Conservation (phyloP, 306 rosid species). For the Cucurbita ficifolia region DNA sequence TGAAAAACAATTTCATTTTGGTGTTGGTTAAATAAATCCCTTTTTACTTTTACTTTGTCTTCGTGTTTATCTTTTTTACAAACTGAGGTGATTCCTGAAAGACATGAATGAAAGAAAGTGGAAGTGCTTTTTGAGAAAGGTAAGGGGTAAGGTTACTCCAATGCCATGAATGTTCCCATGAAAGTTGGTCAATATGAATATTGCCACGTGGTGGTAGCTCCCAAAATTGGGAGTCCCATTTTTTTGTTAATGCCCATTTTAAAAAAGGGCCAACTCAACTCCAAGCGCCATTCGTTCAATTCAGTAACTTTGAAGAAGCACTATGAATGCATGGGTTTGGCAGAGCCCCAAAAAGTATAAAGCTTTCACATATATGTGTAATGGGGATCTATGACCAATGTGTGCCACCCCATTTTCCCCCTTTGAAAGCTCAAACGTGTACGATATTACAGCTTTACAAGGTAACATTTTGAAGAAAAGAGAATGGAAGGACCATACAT, state of each 20-base stretch:
- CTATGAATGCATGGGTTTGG: not conserved
- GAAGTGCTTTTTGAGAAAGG: not conserved
- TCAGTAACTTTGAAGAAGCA: not conserved
- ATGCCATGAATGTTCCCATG: not conserved
- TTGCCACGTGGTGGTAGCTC: not conserved
- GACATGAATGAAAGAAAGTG: not conserved
- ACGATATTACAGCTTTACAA: not conserved
- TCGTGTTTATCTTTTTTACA: not conserved
- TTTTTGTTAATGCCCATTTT: not conserved
- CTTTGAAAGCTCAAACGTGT: not conserved
- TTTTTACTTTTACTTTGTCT: not conserved
- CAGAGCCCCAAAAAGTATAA: not conserved
- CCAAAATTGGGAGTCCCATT: slow-evolving; percentile 6
- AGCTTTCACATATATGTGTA: not conserved
- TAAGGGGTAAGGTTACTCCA: not conserved
- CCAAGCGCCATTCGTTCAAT: not conserved
- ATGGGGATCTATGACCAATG: not conserved
- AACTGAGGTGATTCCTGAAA: not conserved
- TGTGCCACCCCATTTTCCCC: not conserved
- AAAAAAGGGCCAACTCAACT: not conserved
- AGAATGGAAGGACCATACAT: slow-evolving; percentile 5
- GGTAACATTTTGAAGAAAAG: slow-evolving; percentile 4
- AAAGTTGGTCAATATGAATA: not conserved
- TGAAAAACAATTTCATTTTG: not conserved
- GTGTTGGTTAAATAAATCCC: not conserved